A percentile compares a stretch with the other conserved stretches of the same genome.
phyloP scores from a whole-genome alignment of 306 rosid genomes.

The Vigna unguiculata region DNA sequence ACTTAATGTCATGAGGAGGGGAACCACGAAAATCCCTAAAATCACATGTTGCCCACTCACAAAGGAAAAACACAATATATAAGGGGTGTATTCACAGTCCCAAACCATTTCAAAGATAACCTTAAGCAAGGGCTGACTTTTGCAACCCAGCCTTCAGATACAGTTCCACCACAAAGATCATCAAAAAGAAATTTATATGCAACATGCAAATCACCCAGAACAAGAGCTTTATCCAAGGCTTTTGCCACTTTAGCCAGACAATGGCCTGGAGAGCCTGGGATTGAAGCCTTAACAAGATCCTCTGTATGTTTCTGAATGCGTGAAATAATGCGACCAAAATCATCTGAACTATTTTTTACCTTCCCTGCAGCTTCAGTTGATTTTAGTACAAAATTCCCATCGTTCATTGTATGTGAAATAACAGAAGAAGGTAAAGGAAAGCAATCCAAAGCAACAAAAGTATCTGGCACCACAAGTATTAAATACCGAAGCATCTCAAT shows the following conservation, averaged over 20 bases:
- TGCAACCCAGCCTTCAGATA: slow-evolving; percentile 73
- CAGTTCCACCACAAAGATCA: slow-evolving; percentile 67
- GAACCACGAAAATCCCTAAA: slow-evolving; percentile 81
- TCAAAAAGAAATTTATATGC: slow-evolving; percentile 79
- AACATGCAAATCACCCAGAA: slow-evolving; percentile 69
- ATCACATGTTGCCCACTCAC: slow-evolving; percentile 98
- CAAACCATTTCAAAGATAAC: slow-evolving; percentile 84
- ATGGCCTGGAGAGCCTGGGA: slow-evolving; percentile 76
- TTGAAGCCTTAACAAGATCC: slow-evolving; percentile 77
- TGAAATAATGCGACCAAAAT: slow-evolving; percentile 70
- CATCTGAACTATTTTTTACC: slow-evolving; percentile 63
- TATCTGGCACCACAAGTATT: slow-evolving; percentile 80
- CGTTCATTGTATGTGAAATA: slow-evolving; percentile 67
- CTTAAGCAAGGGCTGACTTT: slow-evolving; percentile 84
- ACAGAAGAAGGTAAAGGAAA: slow-evolving; percentile 90
- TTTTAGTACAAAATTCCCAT: slow-evolving; percentile 70
- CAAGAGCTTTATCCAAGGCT: slow-evolving; percentile 77
- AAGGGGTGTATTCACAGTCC: slow-evolving; percentile 62
- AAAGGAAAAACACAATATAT: slow-evolving; percentile 83
- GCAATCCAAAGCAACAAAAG: slow-evolving; percentile 94
- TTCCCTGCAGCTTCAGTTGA: slow-evolving; percentile 67
- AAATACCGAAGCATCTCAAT: slow-evolving; percentile 95
- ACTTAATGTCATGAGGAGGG: slow-evolving; percentile 66
- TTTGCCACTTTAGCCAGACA: slow-evolving; percentile 86
- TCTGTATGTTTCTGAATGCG: slow-evolving; percentile 70